Conservation (phyloP, 371 early-diverging fungal genomes). For the Syncephalastrum monosporum region DNA sequence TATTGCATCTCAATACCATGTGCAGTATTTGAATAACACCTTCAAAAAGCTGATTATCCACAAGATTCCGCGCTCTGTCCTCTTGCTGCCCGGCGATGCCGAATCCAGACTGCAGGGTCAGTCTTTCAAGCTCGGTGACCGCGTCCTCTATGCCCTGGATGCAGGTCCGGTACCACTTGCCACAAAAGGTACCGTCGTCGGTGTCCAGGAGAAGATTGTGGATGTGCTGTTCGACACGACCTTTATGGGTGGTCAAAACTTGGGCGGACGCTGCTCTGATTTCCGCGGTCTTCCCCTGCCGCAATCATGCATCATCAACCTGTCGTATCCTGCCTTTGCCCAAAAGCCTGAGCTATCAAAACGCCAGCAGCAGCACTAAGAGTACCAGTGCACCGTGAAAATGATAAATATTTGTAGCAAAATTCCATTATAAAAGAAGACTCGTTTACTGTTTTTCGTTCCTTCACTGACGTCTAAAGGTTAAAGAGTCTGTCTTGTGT, state of each 20-base stretch:
- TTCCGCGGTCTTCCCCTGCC: conserved; percentile 69
- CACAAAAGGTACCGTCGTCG: conserved; percentile 82
- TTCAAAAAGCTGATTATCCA: conserved; percentile 58
- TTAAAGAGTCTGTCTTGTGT: too few species aligned
- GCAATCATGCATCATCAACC: conserved; percentile 59
- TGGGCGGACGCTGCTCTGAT: conserved; percentile 75
- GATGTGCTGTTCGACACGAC: conserved; percentile 87
- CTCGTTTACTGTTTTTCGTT: too few species aligned
- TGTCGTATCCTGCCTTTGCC: conserved; percentile 37
- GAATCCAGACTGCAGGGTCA: conserved; percentile 71
- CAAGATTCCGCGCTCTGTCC: conserved; percentile 62
- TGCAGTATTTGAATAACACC: conserved; percentile 35
- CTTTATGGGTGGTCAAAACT: conserved; percentile 77
- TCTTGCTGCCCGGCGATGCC: conserved; percentile 81
- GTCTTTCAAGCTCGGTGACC: conserved; percentile 83
- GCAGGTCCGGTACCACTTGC: conserved; percentile 80
- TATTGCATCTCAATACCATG: conserved; percentile 35
- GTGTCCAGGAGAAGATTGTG: conserved; percentile 65
- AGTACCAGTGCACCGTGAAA: too few species aligned
- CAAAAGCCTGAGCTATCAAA: conserved; percentile 4
- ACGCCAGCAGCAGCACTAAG: too few species aligned
- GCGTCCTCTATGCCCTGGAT: conserved; percentile 78
- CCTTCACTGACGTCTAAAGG: too few species aligned
- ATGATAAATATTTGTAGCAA: too few species aligned
- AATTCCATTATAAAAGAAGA: too few species aligned